A percentile compares a stretch with the other conserved stretches of the same genome.
Evolutionary conservation across 23 red algal species (phyloP).

Genomic region (Cyanidium caldarium): DNA sequence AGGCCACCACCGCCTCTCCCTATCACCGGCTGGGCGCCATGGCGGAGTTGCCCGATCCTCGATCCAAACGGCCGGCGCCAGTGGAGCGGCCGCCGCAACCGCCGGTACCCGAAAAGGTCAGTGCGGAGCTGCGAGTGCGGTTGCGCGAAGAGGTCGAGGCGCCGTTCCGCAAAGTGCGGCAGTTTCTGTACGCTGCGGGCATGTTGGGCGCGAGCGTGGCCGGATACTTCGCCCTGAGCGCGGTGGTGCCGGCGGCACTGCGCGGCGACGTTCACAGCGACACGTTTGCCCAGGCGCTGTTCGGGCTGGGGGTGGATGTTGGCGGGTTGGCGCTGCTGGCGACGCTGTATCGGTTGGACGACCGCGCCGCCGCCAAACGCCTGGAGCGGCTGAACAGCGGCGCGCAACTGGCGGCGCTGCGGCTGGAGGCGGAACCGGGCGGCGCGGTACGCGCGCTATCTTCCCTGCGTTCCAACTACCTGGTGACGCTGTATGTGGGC

Average conservation of each 20-base stretch:
- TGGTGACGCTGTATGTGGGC: neutral
- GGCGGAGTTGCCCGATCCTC: too few relatives aligned
- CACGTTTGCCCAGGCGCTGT: neutral
- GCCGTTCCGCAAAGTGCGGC: conserved; percentile 75
- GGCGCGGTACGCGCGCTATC: neutral
- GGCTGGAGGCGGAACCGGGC: conserved; percentile 14
- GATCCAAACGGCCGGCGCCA: too few relatives aligned
- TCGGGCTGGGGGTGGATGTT: conserved; percentile 33
- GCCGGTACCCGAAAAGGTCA: neutral
- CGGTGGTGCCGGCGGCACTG: conserved; percentile 20
- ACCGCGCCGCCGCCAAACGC: conserved; percentile 23
- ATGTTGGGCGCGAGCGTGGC: conserved; percentile 41
- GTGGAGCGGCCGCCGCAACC: neutral
- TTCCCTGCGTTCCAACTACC: neutral
- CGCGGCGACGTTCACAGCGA: conserved; percentile 2
- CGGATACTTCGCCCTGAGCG: conserved; percentile 44
- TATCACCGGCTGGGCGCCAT: too few relatives aligned
- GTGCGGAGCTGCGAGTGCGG: conserved; percentile 14
- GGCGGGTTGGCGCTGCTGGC: conserved; percentile 15
- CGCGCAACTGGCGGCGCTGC: conserved; percentile 32
- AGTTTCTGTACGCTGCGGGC: conserved; percentile 58
- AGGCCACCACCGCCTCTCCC: too few relatives aligned
- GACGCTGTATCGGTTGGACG: conserved; percentile 26
- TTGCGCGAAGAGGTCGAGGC: conserved; percentile 88
- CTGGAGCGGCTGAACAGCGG: conserved; percentile 51